Evolutionary conservation across 1,139 yeast species (phyloP).

Genomic region (Hyphopichia buzzinii): DNA sequence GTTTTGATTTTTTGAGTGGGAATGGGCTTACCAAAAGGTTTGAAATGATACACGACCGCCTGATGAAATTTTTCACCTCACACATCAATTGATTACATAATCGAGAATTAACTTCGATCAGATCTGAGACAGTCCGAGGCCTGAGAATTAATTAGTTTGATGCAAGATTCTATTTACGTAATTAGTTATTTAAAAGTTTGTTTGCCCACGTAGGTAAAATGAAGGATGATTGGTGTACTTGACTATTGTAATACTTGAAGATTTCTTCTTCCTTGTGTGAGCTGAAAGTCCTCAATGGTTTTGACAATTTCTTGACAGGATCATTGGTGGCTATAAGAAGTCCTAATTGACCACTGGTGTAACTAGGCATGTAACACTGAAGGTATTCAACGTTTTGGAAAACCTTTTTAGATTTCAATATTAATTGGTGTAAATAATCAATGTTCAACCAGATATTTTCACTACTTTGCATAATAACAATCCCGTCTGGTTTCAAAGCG

Average conservation of each 20-base stretch:
- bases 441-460: slow-evolving; percentile 93
- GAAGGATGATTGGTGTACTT: slow-evolving; percentile 76
- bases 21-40: background rate
- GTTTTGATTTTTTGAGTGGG: slow-evolving; percentile 2
- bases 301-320: slow-evolving; percentile 43
- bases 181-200: slow-evolving; percentile 14
- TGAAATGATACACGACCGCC: too few relatives aligned
- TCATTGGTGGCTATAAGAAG: slow-evolving; percentile 78
- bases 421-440: slow-evolving; percentile 57
- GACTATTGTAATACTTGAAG: slow-evolving; percentile 70
- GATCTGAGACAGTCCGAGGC: too few relatives aligned
- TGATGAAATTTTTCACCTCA: too few relatives aligned
- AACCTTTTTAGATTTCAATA: slow-evolving; percentile 62
- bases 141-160: too few relatives aligned
- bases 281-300: slow-evolving; percentile 50
- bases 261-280: slow-evolving; percentile 48
- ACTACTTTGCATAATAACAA: slow-evolving; percentile 87
- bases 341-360: slow-evolving; percentile 96
- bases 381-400: slow-evolving; percentile 78
- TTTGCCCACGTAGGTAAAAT: slow-evolving; percentile 87
- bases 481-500: slow-evolving; percentile 70
- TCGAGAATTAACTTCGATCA: too few relatives aligned
- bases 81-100: too few relatives aligned
- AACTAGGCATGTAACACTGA: slow-evolving; percentile 89
- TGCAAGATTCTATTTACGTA: background rate